Percentiles rank a stretch among this genome's conserved stretches.
Conservation (phyloP, 2,329 filamentous ascomycete species). For the Epichloe festucae region DNA sequence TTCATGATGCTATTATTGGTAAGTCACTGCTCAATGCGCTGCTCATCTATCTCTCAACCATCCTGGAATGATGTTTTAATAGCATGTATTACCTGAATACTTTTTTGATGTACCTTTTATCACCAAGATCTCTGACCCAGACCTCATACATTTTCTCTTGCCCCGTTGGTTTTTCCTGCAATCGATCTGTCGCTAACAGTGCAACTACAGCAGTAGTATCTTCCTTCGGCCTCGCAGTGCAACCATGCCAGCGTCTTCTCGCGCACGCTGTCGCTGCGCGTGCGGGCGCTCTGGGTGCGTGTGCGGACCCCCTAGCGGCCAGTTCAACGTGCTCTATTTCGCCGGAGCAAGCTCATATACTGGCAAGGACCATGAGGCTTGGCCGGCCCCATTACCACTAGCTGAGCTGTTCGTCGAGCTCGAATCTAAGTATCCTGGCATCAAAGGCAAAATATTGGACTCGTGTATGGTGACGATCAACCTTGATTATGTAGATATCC, state of each 20-base stretch:
- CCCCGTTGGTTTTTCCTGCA: conserved; percentile 1
- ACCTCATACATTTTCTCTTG: conserved; percentile 7
- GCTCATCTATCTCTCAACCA: conserved; percentile 1
- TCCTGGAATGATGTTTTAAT: conserved; percentile 37
- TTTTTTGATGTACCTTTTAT: conserved; percentile 44
- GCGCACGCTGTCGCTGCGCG: too few relatives aligned
- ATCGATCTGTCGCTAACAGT: neutral
- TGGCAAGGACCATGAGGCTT: conserved; percentile 48
- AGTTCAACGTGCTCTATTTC: conserved; percentile 76
- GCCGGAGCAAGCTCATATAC: conserved; percentile 62
- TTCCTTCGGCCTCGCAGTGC: neutral
- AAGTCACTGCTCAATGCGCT: conserved; percentile 5
- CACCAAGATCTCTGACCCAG: conserved; percentile 60
- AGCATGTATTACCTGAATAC: conserved; percentile 48
- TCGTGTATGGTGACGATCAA: conserved; percentile 72
- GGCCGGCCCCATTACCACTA: conserved; percentile 54
- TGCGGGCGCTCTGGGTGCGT: too few relatives aligned
- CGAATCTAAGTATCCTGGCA: conserved; percentile 57
- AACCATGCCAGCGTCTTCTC: conserved; percentile 27
- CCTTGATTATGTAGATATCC: conserved; percentile 64
- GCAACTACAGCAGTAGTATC: neutral
- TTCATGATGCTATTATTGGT: conserved; percentile 3
- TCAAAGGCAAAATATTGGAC: conserved; percentile 52
- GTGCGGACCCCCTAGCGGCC: conserved; percentile 34
- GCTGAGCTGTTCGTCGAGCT: conserved; percentile 51